A percentile compares a stretch with the other conserved stretches of the same genome.
Conservation (phyloP, 140 eudicot genomes). For the Oenanthe javanica region DNA sequence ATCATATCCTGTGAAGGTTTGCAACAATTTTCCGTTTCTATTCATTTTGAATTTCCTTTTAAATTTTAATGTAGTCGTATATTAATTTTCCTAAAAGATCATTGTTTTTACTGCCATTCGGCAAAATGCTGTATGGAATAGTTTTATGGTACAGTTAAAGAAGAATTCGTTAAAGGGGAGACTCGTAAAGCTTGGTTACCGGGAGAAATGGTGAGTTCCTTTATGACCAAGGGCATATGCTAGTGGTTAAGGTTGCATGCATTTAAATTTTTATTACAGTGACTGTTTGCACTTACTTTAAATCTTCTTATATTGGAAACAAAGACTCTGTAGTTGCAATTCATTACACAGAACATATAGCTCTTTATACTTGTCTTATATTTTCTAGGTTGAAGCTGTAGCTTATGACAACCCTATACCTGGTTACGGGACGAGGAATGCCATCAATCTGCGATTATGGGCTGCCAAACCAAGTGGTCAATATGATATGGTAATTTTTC, state of each 20-base stretch:
- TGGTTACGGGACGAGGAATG: conserved; percentile 61
- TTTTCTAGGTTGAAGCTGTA: conserved; percentile 51
- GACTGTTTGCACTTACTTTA: neutral
- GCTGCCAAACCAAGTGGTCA: conserved; percentile 61
- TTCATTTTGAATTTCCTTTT: neutral
- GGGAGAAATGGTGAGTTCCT: conserved; percentile 42
- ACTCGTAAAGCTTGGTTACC: conserved; percentile 44
- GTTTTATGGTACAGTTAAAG: conserved; percentile 54
- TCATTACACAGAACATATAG: neutral
- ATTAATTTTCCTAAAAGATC: neutral
- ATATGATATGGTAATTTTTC: conserved; percentile 33
- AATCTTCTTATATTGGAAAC: neutral
- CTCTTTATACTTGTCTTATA: neutral
- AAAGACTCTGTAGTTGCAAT: neutral
- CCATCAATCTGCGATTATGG: conserved; percentile 58
- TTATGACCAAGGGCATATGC: neutral
- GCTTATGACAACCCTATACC: conserved; percentile 70
- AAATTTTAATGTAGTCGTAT: neutral
- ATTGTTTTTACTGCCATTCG: conserved; percentile 15
- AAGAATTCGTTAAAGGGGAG: conserved; percentile 44
- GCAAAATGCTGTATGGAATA: conserved; percentile 16
- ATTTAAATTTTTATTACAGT: neutral
- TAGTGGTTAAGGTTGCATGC: neutral
- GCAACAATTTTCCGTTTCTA: conserved; percentile 11
- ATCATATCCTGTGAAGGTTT: conserved; percentile 60